Percentiles rank a stretch among this genome's conserved stretches.
Conservation (phyloP, 139 green algal genomes). For the Penium margaritaceum region DNA sequence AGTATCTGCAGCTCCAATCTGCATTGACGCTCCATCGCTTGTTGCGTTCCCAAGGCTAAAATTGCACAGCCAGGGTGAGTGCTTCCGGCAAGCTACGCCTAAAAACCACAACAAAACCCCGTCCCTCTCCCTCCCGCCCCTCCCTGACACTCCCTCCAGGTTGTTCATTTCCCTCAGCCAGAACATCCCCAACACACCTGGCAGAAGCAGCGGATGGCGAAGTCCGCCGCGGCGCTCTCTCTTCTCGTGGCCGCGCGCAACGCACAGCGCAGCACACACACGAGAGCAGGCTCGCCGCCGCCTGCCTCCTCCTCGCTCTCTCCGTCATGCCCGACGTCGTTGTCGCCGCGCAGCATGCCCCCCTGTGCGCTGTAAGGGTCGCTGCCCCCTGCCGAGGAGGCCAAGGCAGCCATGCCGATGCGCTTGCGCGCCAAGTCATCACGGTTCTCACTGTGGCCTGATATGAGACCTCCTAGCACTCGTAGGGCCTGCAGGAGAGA, state of each 20-base stretch:
- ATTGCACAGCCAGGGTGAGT: no score
- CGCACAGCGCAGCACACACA: conserved; percentile 36
- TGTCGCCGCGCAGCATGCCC: neutral
- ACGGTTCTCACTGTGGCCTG: conserved; percentile 24
- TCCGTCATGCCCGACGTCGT: neutral
- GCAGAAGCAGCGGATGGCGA: conserved; percentile 30
- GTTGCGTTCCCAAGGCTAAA: no score
- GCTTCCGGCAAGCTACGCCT: no score
- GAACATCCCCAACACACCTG: conserved; percentile 17
- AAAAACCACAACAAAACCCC: no score
- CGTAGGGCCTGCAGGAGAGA: conserved; percentile 39
- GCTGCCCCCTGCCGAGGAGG: no score
- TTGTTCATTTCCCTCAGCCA: no score
- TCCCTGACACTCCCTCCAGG: no score
- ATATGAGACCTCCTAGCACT: conserved; percentile 33
- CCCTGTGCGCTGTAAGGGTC: neutral
- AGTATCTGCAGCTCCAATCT: no score
- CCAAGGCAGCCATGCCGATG: no score
- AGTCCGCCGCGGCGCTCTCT: conserved; percentile 42
- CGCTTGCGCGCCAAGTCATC: no score
- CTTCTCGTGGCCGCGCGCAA: conserved; percentile 1
- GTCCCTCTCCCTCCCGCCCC: neutral
- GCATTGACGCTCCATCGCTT: no score
- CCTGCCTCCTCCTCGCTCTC: neutral
- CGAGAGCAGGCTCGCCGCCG: conserved; percentile 45